Conservation (phyloP, 2,329 filamentous ascomycete genomes). For the Cladosporium austrohemisphaericum region DNA sequence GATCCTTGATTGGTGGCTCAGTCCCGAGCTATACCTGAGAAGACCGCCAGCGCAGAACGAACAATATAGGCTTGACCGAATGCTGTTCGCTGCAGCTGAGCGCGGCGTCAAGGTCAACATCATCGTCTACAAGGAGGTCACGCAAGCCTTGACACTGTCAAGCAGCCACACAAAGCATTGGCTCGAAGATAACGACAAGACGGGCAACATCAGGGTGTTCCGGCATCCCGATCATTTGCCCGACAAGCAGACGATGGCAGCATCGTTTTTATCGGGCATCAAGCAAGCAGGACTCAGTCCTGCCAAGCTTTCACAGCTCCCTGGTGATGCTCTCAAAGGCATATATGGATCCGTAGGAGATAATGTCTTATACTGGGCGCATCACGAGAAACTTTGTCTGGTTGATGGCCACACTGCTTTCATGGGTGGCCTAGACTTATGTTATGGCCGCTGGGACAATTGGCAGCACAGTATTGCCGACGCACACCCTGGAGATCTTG, state of each 20-base stretch:
- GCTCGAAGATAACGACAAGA: constrained; percentile 65
- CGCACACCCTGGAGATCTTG: constrained; percentile 72
- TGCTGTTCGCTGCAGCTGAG: constrained; percentile 77
- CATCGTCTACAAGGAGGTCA: constrained; percentile 84
- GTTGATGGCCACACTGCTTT: constrained; percentile 77
- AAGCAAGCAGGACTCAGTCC: constrained; percentile 55
- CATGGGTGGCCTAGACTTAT: constrained; percentile 88
- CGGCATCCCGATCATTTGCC: constrained; percentile 85
- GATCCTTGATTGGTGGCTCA: constrained; percentile 76
- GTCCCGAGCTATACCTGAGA: constrained; percentile 81
- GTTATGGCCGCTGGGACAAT: constrained; percentile 83
- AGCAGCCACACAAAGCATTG: constrained; percentile 74
- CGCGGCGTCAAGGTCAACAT: constrained; percentile 79
- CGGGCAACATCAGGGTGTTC: constrained; percentile 84
- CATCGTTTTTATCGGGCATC: constrained; percentile 53
- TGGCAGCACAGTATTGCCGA: constrained; percentile 78
- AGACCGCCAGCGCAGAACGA: constrained; percentile 78
- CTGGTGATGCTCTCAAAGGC: constrained; percentile 68
- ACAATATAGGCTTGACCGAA: constrained; percentile 75
- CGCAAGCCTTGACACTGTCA: constrained; percentile 51
- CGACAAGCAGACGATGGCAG: constrained; percentile 63
- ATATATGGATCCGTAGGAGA: constrained; percentile 79
- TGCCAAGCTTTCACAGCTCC: constrained; percentile 59
- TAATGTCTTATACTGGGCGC: constrained; percentile 84
- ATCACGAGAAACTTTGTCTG: constrained; percentile 86